phyloP scores from a whole-genome alignment of 2,329 filamentous ascomycete genomes.

The Colletotrichum caudatum region DNA sequence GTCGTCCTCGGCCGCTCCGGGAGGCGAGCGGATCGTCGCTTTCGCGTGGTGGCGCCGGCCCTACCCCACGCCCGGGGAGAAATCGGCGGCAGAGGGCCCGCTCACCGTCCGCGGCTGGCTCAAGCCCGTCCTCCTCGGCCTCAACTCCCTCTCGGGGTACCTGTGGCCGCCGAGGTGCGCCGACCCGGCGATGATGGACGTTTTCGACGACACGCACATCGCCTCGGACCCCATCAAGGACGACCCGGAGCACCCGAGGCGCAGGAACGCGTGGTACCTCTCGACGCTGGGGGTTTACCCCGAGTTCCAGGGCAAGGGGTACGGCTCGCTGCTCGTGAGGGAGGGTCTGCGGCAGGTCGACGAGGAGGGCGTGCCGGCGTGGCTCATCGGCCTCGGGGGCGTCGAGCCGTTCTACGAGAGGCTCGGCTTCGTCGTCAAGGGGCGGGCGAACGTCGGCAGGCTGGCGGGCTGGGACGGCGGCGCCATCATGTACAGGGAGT shows the following conservation, averaged over 20 bases:
- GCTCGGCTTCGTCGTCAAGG: conserved; percentile 52
- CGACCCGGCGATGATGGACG: conserved; percentile 42
- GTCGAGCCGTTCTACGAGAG: conserved; percentile 50
- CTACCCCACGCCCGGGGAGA: conserved; percentile 29
- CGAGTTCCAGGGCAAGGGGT: conserved; percentile 48
- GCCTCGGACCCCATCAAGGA: conserved; percentile 45
- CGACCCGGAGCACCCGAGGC: conserved; percentile 47
- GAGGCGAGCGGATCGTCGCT: conserved; percentile 44
- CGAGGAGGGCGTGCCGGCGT: conserved; percentile 47
- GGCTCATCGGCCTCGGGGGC: conserved; percentile 50
- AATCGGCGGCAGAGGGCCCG: conserved; percentile 34
- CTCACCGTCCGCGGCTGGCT: conserved; percentile 47
- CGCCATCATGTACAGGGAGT: conserved; percentile 52
- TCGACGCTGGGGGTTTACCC: conserved; percentile 51
- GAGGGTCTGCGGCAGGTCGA: conserved; percentile 49
- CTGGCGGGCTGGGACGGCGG: conserved; percentile 53
- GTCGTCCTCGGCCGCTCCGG: not conserved
- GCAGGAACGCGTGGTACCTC: conserved; percentile 52
- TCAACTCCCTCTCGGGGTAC: conserved; percentile 45
- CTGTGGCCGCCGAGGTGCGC: conserved; percentile 45
- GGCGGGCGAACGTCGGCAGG: conserved; percentile 52
- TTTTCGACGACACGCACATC: conserved; percentile 47
- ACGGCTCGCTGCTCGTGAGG: conserved; percentile 49
- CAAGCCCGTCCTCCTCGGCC: conserved; percentile 46
- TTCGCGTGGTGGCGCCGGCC: conserved; percentile 53